A percentile compares a stretch with the other conserved stretches of the same genome.
phyloP scores from a whole-genome alignment of 768 basidiomycete species.

The Daedaleopsis sinensis region DNA sequence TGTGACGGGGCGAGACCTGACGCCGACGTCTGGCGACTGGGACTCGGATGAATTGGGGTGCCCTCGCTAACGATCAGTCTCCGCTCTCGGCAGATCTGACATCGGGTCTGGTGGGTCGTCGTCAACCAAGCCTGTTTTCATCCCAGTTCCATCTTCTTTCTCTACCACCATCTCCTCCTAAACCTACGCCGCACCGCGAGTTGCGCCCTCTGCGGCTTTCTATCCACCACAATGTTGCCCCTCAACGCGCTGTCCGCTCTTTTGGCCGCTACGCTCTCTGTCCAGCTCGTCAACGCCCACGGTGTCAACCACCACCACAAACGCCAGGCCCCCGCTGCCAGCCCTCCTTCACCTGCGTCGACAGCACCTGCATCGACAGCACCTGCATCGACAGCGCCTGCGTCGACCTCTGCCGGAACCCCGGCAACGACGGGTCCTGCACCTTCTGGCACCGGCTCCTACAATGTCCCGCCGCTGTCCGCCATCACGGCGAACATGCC shows the following conservation, averaged over 20 bases:
- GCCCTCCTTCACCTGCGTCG: conserved; percentile 18
- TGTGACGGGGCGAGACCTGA: too few relatives aligned
- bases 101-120: neutral
- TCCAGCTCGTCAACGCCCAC: conserved; percentile 20
- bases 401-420: conserved; percentile 13
- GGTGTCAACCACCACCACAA: conserved; percentile 16
- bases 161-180: neutral
- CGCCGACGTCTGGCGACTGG: too few relatives aligned
- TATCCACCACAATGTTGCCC: conserved; percentile 14
- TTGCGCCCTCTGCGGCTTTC: conserved; percentile 21
- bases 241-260: conserved; percentile 25
- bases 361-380: conserved; percentile 16
- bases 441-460: conserved; percentile 37
- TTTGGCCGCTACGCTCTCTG: conserved; percentile 23
- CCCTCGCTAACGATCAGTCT: too few relatives aligned
- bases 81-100: too few relatives aligned
- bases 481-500: conserved; percentile 69
- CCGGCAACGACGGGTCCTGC: neutral
- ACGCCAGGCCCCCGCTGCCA: conserved; percentile 14
- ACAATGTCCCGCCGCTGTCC: conserved; percentile 58
- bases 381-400: too few relatives aligned
- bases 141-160: neutral
- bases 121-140: neutral
- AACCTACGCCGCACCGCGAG: conserved; percentile 19
- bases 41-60: too few relatives aligned